Conservation (phyloP, 2,329 filamentous ascomycete genomes). For the Fusarium subtropicale region DNA sequence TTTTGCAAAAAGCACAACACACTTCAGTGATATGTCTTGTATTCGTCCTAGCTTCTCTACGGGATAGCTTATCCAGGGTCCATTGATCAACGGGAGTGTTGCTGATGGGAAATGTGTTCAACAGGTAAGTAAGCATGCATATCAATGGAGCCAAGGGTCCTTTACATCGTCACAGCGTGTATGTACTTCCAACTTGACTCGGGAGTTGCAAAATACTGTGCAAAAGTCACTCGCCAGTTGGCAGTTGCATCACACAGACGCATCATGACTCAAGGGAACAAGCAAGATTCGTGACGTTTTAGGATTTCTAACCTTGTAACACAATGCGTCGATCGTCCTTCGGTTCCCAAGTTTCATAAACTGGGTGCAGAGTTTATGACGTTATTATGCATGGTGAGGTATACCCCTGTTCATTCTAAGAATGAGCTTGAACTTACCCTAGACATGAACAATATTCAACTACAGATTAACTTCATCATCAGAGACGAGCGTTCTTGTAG, state of each 20-base stretch:
- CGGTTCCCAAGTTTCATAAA: constrained; percentile 25
- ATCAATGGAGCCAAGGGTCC: background rate
- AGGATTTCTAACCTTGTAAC: constrained; percentile 8
- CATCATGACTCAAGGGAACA: constrained; percentile 9
- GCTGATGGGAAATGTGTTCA: too few relatives aligned
- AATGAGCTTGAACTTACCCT: constrained; percentile 9
- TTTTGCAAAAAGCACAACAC: background rate
- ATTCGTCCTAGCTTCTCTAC: background rate
- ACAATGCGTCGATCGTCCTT: constrained; percentile 27
- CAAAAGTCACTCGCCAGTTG: constrained; percentile 17
- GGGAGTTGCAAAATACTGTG: constrained; percentile 29
- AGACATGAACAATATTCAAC: background rate
- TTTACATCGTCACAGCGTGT: constrained; percentile 17
- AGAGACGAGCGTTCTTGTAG: background rate
- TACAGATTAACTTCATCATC: background rate
- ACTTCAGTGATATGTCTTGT: background rate
- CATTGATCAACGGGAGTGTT: background rate
- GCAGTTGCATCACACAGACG: constrained; percentile 30
- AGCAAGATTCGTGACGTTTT: constrained; percentile 22
- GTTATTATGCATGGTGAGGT: constrained; percentile 33
- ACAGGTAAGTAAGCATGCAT: background rate
- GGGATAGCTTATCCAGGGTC: background rate
- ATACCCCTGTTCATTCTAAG: constrained; percentile 14
- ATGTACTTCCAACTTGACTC: constrained; percentile 15
- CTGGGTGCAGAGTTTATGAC: constrained; percentile 29